Conservation (phyloP, 2,329 filamentous ascomycete genomes). For the Alternaria tenuissima region DNA sequence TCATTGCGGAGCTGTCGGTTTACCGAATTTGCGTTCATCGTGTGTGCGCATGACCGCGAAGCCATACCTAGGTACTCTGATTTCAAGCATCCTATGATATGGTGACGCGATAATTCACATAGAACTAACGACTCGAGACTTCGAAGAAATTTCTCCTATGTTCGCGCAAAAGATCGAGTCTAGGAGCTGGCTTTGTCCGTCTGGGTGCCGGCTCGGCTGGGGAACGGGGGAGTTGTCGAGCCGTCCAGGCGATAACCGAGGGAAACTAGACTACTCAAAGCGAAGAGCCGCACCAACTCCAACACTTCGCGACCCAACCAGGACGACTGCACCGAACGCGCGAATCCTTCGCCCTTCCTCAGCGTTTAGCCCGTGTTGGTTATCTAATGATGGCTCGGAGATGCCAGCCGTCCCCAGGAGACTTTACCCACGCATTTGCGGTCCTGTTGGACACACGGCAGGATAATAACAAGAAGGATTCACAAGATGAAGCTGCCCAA, state of each 20-base stretch:
- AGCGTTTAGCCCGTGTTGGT: neutral
- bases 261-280: neutral
- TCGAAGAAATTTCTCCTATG: too few relatives aligned
- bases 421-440: neutral
- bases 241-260: neutral
- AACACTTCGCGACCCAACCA: too few relatives aligned
- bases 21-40: too few relatives aligned
- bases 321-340: neutral
- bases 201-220: neutral
- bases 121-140: too few relatives aligned
- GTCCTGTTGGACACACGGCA: neutral
- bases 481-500: neutral
- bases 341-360: neutral
- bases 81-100: too few relatives aligned
- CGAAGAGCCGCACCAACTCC: neutral
- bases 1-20: too few relatives aligned
- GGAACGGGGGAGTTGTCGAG: neutral
- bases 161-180: too few relatives aligned
- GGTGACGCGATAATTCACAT: too few relatives aligned
- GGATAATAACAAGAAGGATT: neutral
- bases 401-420: neutral
- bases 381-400: neutral
- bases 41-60: too few relatives aligned
- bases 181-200: neutral
- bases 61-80: too few relatives aligned